Evolutionary conservation across 257 asterid genomes (phyloP).

Genomic region (Ilex asprella): DNA sequence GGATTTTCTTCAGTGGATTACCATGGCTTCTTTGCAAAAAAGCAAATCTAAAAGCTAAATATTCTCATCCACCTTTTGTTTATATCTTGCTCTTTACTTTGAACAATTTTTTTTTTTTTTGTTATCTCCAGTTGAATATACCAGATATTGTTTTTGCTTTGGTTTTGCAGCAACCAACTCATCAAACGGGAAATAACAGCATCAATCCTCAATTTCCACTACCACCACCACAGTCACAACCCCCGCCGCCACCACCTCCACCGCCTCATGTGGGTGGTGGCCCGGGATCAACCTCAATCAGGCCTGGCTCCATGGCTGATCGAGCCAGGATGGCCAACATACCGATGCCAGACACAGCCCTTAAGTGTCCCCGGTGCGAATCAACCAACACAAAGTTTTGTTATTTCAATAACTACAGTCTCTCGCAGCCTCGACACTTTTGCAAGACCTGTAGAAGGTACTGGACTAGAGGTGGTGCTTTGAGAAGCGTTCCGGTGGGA

Average conservation of each 20-base stretch:
- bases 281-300: conserved; percentile 49
- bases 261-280: conserved; percentile 44
- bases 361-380: conserved; percentile 90
- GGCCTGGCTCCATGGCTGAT: conserved; percentile 84
- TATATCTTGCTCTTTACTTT: conserved; percentile 2
- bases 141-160: conserved; percentile 16
- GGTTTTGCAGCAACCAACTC: conserved; percentile 41
- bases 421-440: conserved; percentile 87
- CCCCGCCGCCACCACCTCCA: conserved; percentile 30
- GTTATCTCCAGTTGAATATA: conserved; percentile 35
- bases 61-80: conserved; percentile 23
- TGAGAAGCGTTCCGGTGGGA: conserved; percentile 81
- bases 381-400: conserved; percentile 83
- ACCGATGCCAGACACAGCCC: conserved; percentile 66
- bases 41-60: conserved; percentile 47
- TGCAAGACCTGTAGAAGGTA: conserved; percentile 88
- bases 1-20: conserved; percentile 9
- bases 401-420: conserved; percentile 88
- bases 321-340: conserved; percentile 85
- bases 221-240: conserved; percentile 21
- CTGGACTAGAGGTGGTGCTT: conserved; percentile 94
- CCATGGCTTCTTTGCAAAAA: conserved; percentile 52
- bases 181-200: conserved; percentile 43
- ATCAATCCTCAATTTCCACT: conserved; percentile 34
- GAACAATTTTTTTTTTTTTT: background rate